A percentile compares a stretch with the other conserved stretches of the same genome.
phyloP scores from a whole-genome alignment of 441 rosid genomes.

The Flueggea neowawraea region DNA sequence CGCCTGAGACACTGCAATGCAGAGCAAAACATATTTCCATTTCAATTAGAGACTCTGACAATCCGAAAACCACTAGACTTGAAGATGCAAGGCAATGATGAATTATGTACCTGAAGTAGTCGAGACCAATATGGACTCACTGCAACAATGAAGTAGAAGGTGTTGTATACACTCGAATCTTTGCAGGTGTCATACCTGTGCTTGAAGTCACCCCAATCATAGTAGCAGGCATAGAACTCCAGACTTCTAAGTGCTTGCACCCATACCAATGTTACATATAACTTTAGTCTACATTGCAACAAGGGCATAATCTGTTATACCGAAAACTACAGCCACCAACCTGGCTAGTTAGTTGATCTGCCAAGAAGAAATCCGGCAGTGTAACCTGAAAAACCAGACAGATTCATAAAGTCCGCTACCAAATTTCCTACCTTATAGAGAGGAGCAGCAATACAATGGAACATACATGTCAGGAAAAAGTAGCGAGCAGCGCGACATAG shows the following conservation, averaged over 20 bases:
- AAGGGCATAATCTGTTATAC: no score
- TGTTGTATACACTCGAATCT: constrained; percentile 22
- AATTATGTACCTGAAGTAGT: constrained; percentile 47
- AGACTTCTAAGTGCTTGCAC: constrained; percentile 72
- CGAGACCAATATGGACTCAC: constrained; percentile 60
- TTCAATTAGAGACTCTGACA: no score
- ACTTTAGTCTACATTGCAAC: no score
- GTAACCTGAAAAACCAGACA: constrained; percentile 40
- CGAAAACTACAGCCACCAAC: constrained; percentile 12
- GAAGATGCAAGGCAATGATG: no score
- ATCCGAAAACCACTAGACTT: no score
- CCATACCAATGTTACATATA: constrained; percentile 13
- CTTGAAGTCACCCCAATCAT: constrained; percentile 67
- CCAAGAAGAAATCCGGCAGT: constrained; percentile 81
- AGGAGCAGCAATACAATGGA: constrained; percentile 30
- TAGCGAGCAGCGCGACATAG: constrained; percentile 26
- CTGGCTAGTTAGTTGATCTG: constrained; percentile 81
- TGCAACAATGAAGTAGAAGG: constrained; percentile 61
- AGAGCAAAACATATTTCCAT: no score
- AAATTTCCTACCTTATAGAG: constrained; percentile 25
- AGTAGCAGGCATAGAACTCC: constrained; percentile 72
- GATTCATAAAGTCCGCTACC: no score
- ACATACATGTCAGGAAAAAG: constrained; percentile 19
- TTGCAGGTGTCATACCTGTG: constrained; percentile 38
- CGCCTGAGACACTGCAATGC: constrained; percentile 50